These are phyloP conservation scores for Trypanosoma lewisi DNA, from an alignment of 208 protist genomes.

Conservation along the genomic window DNA sequence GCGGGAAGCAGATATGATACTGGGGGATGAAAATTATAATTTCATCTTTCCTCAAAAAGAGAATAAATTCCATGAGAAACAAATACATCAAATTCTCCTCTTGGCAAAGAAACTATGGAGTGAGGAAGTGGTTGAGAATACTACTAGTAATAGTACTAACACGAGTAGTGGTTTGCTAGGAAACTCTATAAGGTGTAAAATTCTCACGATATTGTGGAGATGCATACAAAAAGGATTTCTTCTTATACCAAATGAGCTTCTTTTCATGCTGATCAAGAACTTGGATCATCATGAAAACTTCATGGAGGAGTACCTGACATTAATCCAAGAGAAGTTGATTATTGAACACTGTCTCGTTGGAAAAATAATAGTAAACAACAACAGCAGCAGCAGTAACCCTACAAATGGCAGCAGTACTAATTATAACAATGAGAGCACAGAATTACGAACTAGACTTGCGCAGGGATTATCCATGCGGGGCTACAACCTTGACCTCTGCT, in stretches of 20 bases:
- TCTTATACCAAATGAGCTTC: conserved; percentile 14
- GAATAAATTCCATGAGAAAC: conserved; percentile 31
- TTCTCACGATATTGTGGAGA: conserved; percentile 55
- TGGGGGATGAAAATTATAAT: conserved; percentile 36
- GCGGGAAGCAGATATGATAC: conserved; percentile 52
- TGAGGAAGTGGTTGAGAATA: conserved; percentile 17
- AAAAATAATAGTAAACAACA: background rate
- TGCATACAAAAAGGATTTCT: conserved; percentile 29
- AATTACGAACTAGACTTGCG: conserved; percentile 25
- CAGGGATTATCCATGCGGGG: conserved; percentile 38
- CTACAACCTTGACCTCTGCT: conserved; percentile 35
- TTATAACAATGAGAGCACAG: conserved; percentile 4
- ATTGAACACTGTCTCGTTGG: conserved; percentile 30
- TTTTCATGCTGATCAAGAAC: conserved; percentile 15
- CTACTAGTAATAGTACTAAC: no score
- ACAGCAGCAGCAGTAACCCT: background rate
- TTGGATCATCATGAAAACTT: conserved; percentile 19
- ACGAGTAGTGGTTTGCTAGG: conserved; percentile 16
- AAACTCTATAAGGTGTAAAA: conserved; percentile 37
- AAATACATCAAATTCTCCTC: conserved; percentile 37
- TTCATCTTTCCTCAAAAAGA: conserved; percentile 36
- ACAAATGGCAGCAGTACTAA: background rate
- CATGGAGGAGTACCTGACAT: conserved; percentile 9
- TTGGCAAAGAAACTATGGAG: conserved; percentile 18
- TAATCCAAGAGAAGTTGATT: conserved; percentile 23